Evolutionary conservation across 2,329 filamentous ascomycete genomes (phyloP), one percentile per base, ranked within the genome.

Genomic region (Ceratocystiopsis sp.): DNA sequence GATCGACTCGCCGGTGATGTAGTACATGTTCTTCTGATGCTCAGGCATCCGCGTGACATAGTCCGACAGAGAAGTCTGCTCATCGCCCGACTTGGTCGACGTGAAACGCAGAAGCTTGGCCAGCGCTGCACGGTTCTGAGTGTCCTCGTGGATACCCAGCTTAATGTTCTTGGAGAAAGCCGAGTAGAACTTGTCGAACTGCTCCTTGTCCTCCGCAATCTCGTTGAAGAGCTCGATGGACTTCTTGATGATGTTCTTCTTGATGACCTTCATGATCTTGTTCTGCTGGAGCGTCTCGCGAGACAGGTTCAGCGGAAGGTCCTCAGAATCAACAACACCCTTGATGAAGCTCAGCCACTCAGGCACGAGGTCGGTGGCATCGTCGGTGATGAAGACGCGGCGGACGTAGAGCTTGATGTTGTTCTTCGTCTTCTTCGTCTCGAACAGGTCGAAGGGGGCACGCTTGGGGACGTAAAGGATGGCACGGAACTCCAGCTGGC

Each of bases 241-340:
- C 84, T 98, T 98, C 87, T 96, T 98, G 76, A 98, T 87, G 53
- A 98, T 94, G 81, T 98, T 98, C 86, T 98, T 98, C 80, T 93
- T 93, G 78, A 96, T 96, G 67, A 96, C 91, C 83, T 96, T 96
- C 91, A 96, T 96, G 76, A 98, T 98, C 86, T 96, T 96, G 84
- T 96, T 98, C 77, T 96, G 91, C 73, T 98, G 91, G 41, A 98
- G 85, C 46, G 89, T 96, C 80, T 98, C 91, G 82, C 91, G 91
- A 61, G 91, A 96, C 72, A 98, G 69, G 80, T 98, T 98, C 66
- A 98, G 83, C 57, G 91, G 91, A 50, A 98, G 83, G 66, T 98
- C 91, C 78, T 98, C 91, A 59, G 91, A 98, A 72, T 98, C 91
- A 65, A 98, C 91, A 57, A 98, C 91, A 81, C 91, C 91, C 84